Evolutionary conservation across 2,329 filamentous ascomycete genomes (phyloP).

Genomic region (Epichloe gansuensis): DNA sequence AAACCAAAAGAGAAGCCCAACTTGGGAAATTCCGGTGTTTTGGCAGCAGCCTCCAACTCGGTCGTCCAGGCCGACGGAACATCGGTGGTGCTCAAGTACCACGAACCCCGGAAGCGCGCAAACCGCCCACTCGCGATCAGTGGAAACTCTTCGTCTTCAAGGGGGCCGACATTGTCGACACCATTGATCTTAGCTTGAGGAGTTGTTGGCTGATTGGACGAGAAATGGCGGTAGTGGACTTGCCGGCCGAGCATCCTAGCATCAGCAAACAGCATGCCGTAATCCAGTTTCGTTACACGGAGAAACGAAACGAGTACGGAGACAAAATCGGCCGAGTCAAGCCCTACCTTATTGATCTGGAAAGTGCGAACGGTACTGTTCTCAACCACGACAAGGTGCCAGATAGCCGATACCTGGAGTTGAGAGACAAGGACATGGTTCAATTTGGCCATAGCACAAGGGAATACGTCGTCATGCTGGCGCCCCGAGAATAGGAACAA

Average conservation of each 20-base stretch:
- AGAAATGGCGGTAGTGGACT: conserved; percentile 68
- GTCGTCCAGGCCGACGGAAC: conserved; percentile 60
- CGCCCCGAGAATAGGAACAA: conserved; percentile 29
- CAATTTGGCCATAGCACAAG: conserved; percentile 78
- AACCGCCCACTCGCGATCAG: conserved; percentile 61
- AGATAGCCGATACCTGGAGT: conserved; percentile 68
- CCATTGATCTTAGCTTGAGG: conserved; percentile 59
- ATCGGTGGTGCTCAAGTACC: conserved; percentile 79
- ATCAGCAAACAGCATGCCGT: conserved; percentile 93
- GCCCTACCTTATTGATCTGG: conserved; percentile 86
- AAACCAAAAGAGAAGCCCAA: conserved; percentile 80
- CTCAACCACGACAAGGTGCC: conserved; percentile 68
- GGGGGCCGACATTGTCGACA: conserved; percentile 65
- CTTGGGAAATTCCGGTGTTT: conserved; percentile 63
- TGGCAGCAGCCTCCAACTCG: conserved; percentile 80
- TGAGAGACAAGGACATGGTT: conserved; percentile 80
- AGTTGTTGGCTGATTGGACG: conserved; percentile 89
- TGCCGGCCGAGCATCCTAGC: conserved; percentile 79
- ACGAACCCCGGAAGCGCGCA: conserved; percentile 91
- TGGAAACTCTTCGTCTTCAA: conserved; percentile 97
- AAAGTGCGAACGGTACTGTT: conserved; percentile 81
- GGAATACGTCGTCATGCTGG: conserved; percentile 93
- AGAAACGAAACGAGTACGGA: conserved; percentile 75
- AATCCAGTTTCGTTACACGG: conserved; percentile 79
- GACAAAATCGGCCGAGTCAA: conserved; percentile 68